Base-by-base conservation (phyloP, 2,329 filamentous ascomycete genomes). In the Xylaria sp. region DNA sequence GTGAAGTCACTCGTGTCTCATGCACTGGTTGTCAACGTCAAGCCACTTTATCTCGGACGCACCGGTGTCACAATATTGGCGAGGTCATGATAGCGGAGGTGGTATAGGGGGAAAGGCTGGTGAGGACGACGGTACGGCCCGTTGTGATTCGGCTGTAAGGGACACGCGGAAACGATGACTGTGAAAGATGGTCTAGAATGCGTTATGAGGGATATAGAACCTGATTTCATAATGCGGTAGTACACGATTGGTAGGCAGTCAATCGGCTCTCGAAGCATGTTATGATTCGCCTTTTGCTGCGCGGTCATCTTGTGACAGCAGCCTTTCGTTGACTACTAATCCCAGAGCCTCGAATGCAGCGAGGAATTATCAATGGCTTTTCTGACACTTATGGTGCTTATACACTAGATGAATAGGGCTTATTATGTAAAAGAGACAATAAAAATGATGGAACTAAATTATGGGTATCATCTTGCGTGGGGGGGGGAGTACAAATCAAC, bases 1-100 rank as follows among this genome's bases (percentile, higher is more conserved):
- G 28, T 35, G 21, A 62, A 52, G 62, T 65, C 49, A 58, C 59
- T 61, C 37, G 25, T 43, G n/a, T 52, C 50, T 12, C 43, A 33
- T 45, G 28, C 38, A 37, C n/a, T 15, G 15, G 35, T 31, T 28
- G 17, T 47, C 43, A 37, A 25, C 14, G 35, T 51, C 31, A 45
- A 40, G 43, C 28, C 54, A 51, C 42, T 51, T 53, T 42, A 37
- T 43, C 53, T 43, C 54, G 53, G 54, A 50, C 23, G 33, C 49
- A 12, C 17, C 6, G 17, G 4, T 33, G 38, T 51, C 31, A 37
- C 23, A 33, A 37, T 50, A 40, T 28, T 35, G 33, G 31, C 50
- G 40, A 45, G 37, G 25, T 28, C 33, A 21, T 8, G 4, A 25
- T 31, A 21, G 19, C 46, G 9, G 12, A 45, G 53, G 43, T 19